Evolutionary conservation across 768 basidiomycete genomes (phyloP).

Genomic region (Holtermannia corniformis): DNA sequence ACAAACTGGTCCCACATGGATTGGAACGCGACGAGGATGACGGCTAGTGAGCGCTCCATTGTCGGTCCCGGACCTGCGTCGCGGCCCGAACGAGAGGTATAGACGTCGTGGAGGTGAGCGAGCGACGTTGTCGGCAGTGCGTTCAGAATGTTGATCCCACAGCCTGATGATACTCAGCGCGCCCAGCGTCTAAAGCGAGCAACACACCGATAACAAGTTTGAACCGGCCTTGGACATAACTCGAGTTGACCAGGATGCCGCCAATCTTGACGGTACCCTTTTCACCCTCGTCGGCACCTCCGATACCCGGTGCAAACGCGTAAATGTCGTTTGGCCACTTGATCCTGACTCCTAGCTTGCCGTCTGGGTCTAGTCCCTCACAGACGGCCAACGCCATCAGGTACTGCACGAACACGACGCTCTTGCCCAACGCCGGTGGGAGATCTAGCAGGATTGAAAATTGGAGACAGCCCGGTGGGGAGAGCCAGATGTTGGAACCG

Average conservation of each 20-base stretch:
- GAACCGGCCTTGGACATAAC: constrained; percentile 60
- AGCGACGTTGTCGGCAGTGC: constrained; percentile 73
- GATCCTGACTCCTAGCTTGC: constrained; percentile 56
- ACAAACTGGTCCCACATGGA: constrained; percentile 68
- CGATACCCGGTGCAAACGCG: constrained; percentile 48
- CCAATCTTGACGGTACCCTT: constrained; percentile 62
- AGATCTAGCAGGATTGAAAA: constrained; percentile 67
- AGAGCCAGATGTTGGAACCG: constrained; percentile 83
- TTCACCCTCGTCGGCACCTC: constrained; percentile 43
- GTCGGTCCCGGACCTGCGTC: constrained; percentile 46
- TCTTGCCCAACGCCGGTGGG: constrained; percentile 48
- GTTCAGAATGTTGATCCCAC: constrained; percentile 79
- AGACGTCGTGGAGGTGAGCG: constrained; percentile 52
- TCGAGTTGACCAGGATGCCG: constrained; percentile 83
- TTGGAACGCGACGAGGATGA: constrained; percentile 67
- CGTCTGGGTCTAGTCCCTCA: constrained; percentile 62
- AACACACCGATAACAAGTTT: constrained; percentile 70
- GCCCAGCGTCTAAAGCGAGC: not conserved
- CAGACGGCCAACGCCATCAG: constrained; percentile 81
- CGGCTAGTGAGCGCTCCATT: constrained; percentile 66
- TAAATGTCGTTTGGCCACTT: constrained; percentile 99
- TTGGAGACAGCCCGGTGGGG: constrained; percentile 77
- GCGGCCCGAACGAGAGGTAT: constrained; percentile 18
- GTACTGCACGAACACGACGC: constrained; percentile 87
- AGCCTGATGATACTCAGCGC: constrained; percentile 49